Conservation (phyloP, 1,284 basidiomycete genomes). For the Cyathus pygmaeus region DNA sequence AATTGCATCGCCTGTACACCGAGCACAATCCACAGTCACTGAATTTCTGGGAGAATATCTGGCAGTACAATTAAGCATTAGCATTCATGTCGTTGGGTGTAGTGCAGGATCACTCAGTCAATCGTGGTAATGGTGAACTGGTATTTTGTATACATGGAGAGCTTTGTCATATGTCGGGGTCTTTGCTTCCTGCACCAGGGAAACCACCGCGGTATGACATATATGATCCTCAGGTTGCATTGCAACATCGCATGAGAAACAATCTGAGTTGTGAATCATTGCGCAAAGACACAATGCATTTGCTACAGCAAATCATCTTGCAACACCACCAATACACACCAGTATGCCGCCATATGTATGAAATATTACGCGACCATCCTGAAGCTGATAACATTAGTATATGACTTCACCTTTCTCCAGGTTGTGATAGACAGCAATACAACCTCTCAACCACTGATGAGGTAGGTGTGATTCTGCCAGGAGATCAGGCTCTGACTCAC, state of each 20-base stretch:
- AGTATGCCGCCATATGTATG: slow-evolving; percentile 38
- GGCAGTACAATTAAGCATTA: slow-evolving; percentile 50
- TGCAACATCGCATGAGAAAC: slow-evolving; percentile 14
- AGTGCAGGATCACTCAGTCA: slow-evolving; percentile 35
- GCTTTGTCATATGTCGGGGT: slow-evolving; percentile 45
- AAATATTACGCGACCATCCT: slow-evolving; percentile 32
- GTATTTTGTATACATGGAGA: slow-evolving; percentile 49
- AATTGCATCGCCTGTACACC: neutral
- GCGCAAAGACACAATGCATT: slow-evolving; percentile 22
- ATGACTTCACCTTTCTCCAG: slow-evolving; percentile 24
- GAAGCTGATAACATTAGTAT: slow-evolving; percentile 16
- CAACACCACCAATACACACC: slow-evolving; percentile 38
- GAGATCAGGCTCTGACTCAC: slow-evolving; percentile 13
- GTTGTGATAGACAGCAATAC: slow-evolving; percentile 38
- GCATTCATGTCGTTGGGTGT: slow-evolving; percentile 53
- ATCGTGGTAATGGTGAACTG: slow-evolving; percentile 37
- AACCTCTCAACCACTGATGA: slow-evolving; percentile 51
- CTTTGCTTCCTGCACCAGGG: slow-evolving; percentile 35
- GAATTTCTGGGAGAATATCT: slow-evolving; percentile 16
- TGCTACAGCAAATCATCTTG: slow-evolving; percentile 36
- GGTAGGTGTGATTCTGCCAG: slow-evolving; percentile 48
- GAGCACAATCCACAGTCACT: neutral
- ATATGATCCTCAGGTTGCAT: slow-evolving; percentile 39
- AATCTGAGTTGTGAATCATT: slow-evolving; percentile 32
- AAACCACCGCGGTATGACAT: slow-evolving; percentile 35